phyloP scores from a whole-genome alignment of 306 rosid genomes.

The Pterocarpus macrocarpus region DNA sequence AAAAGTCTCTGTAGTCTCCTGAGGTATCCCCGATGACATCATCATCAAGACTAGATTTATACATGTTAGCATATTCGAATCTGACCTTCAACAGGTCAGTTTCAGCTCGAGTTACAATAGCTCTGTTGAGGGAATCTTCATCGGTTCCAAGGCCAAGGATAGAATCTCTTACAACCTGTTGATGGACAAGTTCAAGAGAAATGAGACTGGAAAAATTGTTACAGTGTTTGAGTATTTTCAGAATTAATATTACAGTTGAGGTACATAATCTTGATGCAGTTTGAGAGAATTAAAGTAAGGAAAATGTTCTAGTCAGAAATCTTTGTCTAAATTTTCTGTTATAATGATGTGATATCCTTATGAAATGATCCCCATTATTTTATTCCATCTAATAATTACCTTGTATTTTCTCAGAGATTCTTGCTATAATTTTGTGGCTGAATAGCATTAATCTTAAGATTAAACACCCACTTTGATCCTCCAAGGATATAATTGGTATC shows the following conservation, averaged over 20 bases:
- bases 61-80: slow-evolving; percentile 68
- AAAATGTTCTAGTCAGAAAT: too few species aligned
- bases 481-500: background rate
- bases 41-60: slow-evolving; percentile 62
- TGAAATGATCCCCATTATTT: too few species aligned
- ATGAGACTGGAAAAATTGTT: background rate
- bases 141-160: slow-evolving; percentile 86
- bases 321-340: too few species aligned
- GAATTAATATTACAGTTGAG: background rate
- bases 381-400: too few species aligned
- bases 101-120: slow-evolving; percentile 84
- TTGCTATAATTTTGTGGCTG: too few species aligned
- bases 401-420: too few species aligned
- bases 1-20: slow-evolving; percentile 75
- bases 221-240: background rate
- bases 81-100: slow-evolving; percentile 68
- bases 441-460: too few species aligned
- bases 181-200: slow-evolving; percentile 22
- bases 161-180: slow-evolving; percentile 79
- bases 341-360: too few species aligned
- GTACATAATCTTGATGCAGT: background rate
- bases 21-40: slow-evolving; percentile 85
- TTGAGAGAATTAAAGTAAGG: background rate
- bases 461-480: too few species aligned
- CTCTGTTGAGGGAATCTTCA: slow-evolving; percentile 85